Evolutionary conservation across 176 grass and related monocot genomes (phyloP), one percentile per base, ranked within the genome.

Genomic region (Puccinellia tenuiflora): DNA sequence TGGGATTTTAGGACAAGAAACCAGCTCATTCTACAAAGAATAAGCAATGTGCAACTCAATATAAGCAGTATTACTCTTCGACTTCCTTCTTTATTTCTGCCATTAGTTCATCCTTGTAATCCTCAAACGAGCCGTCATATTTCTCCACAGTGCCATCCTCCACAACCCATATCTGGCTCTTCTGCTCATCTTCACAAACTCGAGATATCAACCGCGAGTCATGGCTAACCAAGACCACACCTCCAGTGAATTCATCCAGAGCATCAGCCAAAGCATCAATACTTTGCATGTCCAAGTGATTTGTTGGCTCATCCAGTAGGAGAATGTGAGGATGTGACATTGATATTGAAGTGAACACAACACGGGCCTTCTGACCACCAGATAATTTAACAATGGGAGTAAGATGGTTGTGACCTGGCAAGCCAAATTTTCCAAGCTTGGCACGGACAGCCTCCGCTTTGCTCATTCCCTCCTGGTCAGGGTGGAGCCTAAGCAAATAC

Each of bases 201-300:
- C 92, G 81, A 79, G 92, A 98, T 86, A 95, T 98, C 75, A 98
- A 90, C 28, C 92, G 65, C 0, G 96, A 93, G 61, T 98, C 96
- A 43, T 98, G 96, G 53, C 96, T 98, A 71, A 98, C 92, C 77
- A 98, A 73, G 53, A 98, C 90, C 16, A 98, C 96, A 54, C 96
- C 96, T 89, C 96, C 96, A 64, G 89, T 92, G 80, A 98, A 98
- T 62, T 98, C 91, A 66, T 98, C 92, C 47, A 98, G 79, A 12
- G 96, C 96, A 43, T 98, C 93, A 34, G 96, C 93, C 40, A 98
- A 76, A 12, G 96, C 96, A 81, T 98, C 96, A 14, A 95, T 95
- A 87, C 96, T 98, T 59, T 98, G 96, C 96, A 98, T 98, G 62
- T 98, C 96, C 46, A 98, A 86, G 77, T 98, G 96, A 82, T 98